Evolutionary conservation across 1,139 yeast genomes (phyloP), one percentile per base, ranked within the genome.

Genomic region (Geotrichum siamense): DNA sequence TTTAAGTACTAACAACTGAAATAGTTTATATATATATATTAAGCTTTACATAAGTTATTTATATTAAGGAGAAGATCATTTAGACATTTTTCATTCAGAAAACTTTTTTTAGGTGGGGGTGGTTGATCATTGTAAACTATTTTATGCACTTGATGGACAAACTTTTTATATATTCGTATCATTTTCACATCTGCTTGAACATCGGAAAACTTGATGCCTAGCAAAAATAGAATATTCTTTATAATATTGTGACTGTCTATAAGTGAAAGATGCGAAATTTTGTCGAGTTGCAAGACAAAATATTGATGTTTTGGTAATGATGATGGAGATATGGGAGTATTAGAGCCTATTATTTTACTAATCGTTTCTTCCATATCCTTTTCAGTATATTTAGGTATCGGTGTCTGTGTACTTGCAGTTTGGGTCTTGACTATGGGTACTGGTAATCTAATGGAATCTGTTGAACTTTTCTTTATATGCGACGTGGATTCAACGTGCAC

Each of bases 11-110:
- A n/a, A n/a, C n/a, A n/a, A n/a, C n/a, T n/a, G n/a, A n/a, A n/a
- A n/a, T n/a, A n/a, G n/a, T n/a, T n/a, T n/a, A n/a, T n/a, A 23
- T 23, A n/a, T 5, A 28, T 30, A 15, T 5, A 21, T 12, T 22
- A 22, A n/a, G 19, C 6, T 33, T n/a, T 33, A 33, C 27, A 33
- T 33, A 33, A 12, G n/a, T 15, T 20, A n/a, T 6, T 21, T 4
- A 33, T 16, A 33, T 15, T 21, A 21, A 33, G 12, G 6, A 33
- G 27, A 15, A 33, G 16, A 20, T 33, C 26, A 33, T 33, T 33
- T 16, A 33, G n/a, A 21, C 37, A 33, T 21, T 33, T 33, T 33
- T 33, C 37, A 33, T 19, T 33, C 12, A 33, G 16, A 8, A 33
- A 20, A 33, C n/a, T 15, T 9, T 16, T 21, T 13, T 33, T 33